Percentiles rank a stretch among this genome's conserved stretches.
phyloP scores from a whole-genome alignment of 2,329 filamentous ascomycete species.

The Verruconis gallopava region DNA sequence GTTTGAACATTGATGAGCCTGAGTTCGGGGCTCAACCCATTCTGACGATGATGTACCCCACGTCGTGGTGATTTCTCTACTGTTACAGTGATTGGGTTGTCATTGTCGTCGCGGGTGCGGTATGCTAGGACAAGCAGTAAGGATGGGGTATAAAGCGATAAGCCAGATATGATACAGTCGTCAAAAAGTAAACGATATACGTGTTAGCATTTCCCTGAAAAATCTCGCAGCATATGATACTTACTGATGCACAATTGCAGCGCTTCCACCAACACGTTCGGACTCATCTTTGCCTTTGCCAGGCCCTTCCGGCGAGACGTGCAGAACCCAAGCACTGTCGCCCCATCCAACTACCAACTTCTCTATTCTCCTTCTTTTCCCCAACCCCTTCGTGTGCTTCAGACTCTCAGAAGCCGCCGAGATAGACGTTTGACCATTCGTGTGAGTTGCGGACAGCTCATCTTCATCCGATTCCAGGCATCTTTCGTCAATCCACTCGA shows the following conservation, averaged over 20 bases:
- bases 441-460: conserved; percentile 27
- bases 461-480: conserved; percentile 62
- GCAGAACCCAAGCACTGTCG: conserved; percentile 87
- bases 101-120: conserved; percentile 60
- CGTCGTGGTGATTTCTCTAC: conserved; percentile 43
- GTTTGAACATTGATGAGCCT: conserved; percentile 80
- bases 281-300: conserved; percentile 52
- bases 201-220: too few relatives aligned
- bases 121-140: conserved; percentile 87
- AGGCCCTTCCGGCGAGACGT: conserved; percentile 66
- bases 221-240: conserved; percentile 29
- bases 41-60: conserved; percentile 57
- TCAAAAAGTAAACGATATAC: conserved; percentile 60
- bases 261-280: conserved; percentile 55
- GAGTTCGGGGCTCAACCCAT: conserved; percentile 75
- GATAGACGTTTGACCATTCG: conserved; percentile 25
- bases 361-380: conserved; percentile 38
- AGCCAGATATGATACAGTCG: conserved; percentile 94
- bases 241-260: conserved; percentile 86
- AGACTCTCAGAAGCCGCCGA: conserved; percentile 28
- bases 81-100: conserved; percentile 40
- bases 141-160: conserved; percentile 89
- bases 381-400: conserved; percentile 15
- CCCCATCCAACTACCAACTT: conserved; percentile 91
- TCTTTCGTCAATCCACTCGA: conserved; percentile 85